Conservation (phyloP, 75 land plant species). For the Cunninghamia lanceolata region DNA sequence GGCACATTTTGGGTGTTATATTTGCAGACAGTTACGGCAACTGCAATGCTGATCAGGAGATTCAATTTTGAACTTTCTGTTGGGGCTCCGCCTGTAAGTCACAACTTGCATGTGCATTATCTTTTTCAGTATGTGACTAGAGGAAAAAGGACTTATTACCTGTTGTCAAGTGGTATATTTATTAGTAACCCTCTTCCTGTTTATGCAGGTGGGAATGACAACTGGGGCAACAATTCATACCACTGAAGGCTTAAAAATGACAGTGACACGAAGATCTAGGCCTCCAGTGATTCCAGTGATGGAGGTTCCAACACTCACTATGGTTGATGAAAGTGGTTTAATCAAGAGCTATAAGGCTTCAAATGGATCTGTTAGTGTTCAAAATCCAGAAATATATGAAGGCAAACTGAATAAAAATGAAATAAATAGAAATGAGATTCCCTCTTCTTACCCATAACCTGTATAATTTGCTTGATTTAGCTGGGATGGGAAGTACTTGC, state of each 20-base stretch:
- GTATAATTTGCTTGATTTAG: background rate
- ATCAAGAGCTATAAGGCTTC: conserved; percentile 14
- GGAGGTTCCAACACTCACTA: conserved; percentile 17
- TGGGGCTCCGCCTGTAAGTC: conserved; percentile 90
- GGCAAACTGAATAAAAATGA: background rate
- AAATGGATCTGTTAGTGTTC: conserved; percentile 7
- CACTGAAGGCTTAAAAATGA: conserved; percentile 79
- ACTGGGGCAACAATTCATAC: conserved; percentile 99
- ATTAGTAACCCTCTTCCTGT: conserved; percentile 1
- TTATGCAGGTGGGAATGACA: conserved; percentile 80
- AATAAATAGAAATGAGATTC: conserved; percentile 1
- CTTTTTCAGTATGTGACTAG: background rate
- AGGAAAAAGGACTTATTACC: background rate
- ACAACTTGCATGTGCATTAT: background rate
- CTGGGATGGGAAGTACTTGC: conserved; percentile 1
- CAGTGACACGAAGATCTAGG: conserved; percentile 55
- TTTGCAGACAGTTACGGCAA: conserved; percentile 64
- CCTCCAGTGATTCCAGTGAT: conserved; percentile 56
- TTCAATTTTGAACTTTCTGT: conserved; percentile 80
- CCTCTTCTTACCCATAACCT: background rate
- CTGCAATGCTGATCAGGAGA: conserved; percentile 85
- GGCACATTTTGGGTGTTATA: background rate
- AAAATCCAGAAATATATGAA: background rate
- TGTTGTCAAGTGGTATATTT: background rate
- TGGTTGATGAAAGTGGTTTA: conserved; percentile 15